These are phyloP conservation scores for Pyrenula aspistea DNA, from an alignment of 495 filamentous ascomycete species.

Conservation along the genomic window DNA sequence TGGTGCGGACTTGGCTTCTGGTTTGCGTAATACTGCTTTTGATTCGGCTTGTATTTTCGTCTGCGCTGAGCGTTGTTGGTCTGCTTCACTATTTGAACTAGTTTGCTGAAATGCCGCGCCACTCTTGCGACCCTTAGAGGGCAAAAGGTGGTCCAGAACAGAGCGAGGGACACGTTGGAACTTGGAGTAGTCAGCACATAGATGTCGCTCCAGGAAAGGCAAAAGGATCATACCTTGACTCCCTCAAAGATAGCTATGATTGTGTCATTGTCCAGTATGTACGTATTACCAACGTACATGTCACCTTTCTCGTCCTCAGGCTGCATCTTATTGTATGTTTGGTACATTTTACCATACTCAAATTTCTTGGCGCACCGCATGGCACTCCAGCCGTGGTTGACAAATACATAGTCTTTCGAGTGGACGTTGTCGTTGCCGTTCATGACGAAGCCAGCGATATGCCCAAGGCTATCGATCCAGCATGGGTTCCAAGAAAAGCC, in stretches of 20 bases:
- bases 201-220: neutral
- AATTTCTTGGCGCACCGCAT: slow-evolving; percentile 26
- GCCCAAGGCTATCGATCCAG: slow-evolving; percentile 54
- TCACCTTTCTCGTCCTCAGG: slow-evolving; percentile 9
- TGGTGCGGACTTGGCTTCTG: no score
- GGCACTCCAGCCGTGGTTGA: slow-evolving; percentile 71
- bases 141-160: slow-evolving; percentile 55
- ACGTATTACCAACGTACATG: slow-evolving; percentile 23
- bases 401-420: slow-evolving; percentile 57
- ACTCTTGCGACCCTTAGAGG: slow-evolving; percentile 20
- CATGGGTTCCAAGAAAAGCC: slow-evolving; percentile 58
- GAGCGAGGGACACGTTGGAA: slow-evolving; percentile 57
- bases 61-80: no score
- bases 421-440: slow-evolving; percentile 66
- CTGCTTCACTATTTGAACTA: no score
- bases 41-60: no score
- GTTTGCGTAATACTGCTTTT: no score
- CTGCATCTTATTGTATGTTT: slow-evolving; percentile 6
- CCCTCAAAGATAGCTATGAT: slow-evolving; percentile 15
- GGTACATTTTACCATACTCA: neutral
- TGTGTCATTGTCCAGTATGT: slow-evolving; percentile 21
- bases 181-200: slow-evolving; percentile 11
- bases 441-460: slow-evolving; percentile 67
- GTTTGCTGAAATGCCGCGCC: no score
- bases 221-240: neutral